Evolutionary conservation across 352 stramenopile genomes (phyloP).

Genomic region (Phytophthora pseudosyringae): DNA sequence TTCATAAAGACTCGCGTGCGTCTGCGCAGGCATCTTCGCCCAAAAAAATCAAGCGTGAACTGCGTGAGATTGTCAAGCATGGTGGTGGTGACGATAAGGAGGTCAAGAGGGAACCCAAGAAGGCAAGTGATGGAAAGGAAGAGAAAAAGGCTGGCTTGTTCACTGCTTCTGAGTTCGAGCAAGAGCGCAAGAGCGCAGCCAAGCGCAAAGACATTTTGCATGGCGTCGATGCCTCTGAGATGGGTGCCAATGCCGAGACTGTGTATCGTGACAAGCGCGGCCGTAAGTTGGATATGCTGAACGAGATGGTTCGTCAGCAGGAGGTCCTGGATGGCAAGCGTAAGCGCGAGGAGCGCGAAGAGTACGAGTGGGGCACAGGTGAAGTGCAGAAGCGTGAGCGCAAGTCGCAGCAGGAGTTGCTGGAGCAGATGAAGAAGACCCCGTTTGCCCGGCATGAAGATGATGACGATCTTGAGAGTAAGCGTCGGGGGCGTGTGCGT

Average conservation of each 20-base stretch:
- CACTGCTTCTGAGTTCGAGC: slow-evolving; percentile 70
- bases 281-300: slow-evolving; percentile 88
- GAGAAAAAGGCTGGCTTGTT: slow-evolving; percentile 68
- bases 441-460: slow-evolving; percentile 77
- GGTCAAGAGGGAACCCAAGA: slow-evolving; percentile 8
- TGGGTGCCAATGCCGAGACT: slow-evolving; percentile 81
- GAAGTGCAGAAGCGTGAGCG: slow-evolving; percentile 81
- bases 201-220: slow-evolving; percentile 63
- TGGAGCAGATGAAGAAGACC: slow-evolving; percentile 69
- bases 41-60: slow-evolving; percentile 9
- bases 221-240: slow-evolving; percentile 57
- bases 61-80: neutral
- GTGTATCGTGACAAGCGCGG: slow-evolving; percentile 87
- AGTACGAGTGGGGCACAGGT: slow-evolving; percentile 87
- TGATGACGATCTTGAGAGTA: slow-evolving; percentile 72
- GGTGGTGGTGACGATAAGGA: slow-evolving; percentile 1
- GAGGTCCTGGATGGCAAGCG: slow-evolving; percentile 80
- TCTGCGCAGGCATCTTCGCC: neutral
- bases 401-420: slow-evolving; percentile 57
- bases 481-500: slow-evolving; percentile 61
- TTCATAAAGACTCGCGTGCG: neutral
- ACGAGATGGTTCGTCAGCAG: slow-evolving; percentile 83
- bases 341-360: slow-evolving; percentile 75
- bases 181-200: slow-evolving; percentile 55
- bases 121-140: slow-evolving; percentile 8